A percentile compares a stretch with the other conserved stretches of the same genome.
phyloP scores from a whole-genome alignment of 805 yeast species.

The Ogataea naganishii region DNA sequence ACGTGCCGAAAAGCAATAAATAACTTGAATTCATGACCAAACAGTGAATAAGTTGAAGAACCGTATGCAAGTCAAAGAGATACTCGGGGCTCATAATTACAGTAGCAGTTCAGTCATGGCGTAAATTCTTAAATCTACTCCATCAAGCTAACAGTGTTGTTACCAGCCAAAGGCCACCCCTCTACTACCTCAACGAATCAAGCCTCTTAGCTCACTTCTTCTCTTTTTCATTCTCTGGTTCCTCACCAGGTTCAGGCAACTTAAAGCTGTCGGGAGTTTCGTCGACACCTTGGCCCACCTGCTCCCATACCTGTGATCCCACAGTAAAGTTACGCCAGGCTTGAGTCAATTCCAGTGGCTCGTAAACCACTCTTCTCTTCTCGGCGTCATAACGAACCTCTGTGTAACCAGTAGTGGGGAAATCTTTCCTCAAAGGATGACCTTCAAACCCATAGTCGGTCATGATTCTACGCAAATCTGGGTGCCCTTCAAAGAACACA shows the following conservation, averaged over 20 bases:
- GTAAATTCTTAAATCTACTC: neutral
- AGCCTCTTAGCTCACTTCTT: conserved; percentile 16
- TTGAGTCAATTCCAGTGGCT: conserved; percentile 84
- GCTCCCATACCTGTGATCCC: conserved; percentile 88
- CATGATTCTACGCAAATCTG: conserved; percentile 82
- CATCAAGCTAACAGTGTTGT: too few species aligned
- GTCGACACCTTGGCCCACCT: conserved; percentile 81
- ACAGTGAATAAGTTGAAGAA: too few species aligned
- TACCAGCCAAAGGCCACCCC: conserved; percentile 31
- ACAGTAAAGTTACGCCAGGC: conserved; percentile 88
- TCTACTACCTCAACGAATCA: conserved; percentile 45
- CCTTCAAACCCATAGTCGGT: conserved; percentile 92
- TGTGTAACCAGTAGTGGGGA: conserved; percentile 88
- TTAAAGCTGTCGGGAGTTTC: conserved; percentile 73
- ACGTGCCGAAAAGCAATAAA: too few species aligned
- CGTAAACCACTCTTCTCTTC: conserved; percentile 82
- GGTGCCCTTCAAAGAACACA: conserved; percentile 80
- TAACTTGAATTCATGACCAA: too few species aligned
- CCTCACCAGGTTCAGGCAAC: conserved; percentile 77
- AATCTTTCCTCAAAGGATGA: conserved; percentile 84
- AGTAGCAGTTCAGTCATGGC: neutral
- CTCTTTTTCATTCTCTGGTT: conserved; percentile 36
- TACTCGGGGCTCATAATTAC: too few species aligned
- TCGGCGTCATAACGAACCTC: conserved; percentile 88
- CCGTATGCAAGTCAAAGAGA: too few species aligned